phyloP scores from a whole-genome alignment of 1,284 basidiomycete genomes.

The Malassezia sympodialis region DNA sequence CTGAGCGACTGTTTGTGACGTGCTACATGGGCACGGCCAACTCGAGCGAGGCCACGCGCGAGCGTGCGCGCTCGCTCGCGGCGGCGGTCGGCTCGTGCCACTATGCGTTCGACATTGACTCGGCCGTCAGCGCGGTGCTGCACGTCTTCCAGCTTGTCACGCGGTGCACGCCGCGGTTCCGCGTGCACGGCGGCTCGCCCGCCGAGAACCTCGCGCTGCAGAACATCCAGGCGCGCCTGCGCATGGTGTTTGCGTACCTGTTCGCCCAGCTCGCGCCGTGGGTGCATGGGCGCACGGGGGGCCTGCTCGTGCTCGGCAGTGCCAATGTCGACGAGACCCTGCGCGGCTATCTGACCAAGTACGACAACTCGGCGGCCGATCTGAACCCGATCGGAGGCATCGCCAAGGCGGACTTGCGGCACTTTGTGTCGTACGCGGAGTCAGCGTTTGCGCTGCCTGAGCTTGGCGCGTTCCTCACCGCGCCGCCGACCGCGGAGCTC shows the following conservation, averaged over 20 bases:
- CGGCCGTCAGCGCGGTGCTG: slow-evolving; percentile 70
- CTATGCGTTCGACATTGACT: slow-evolving; percentile 90
- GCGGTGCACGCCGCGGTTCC: slow-evolving; percentile 69
- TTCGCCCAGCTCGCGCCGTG: slow-evolving; percentile 93
- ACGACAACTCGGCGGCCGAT: slow-evolving; percentile 71
- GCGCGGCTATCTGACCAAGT: slow-evolving; percentile 93
- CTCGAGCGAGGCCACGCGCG: slow-evolving; percentile 73
- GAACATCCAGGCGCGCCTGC: slow-evolving; percentile 87
- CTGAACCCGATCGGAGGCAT: slow-evolving; percentile 97
- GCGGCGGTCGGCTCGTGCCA: slow-evolving; percentile 67
- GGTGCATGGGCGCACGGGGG: slow-evolving; percentile 73
- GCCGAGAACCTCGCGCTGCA: slow-evolving; percentile 94
- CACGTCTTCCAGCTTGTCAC: slow-evolving; percentile 77
- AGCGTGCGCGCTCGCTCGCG: slow-evolving; percentile 73
- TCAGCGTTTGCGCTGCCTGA: slow-evolving; percentile 73
- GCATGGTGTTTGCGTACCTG: slow-evolving; percentile 94
- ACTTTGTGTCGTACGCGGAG: slow-evolving; percentile 78
- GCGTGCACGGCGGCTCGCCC: slow-evolving; percentile 71
- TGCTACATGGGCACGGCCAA: slow-evolving; percentile 99
- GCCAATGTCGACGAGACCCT: slow-evolving; percentile 92
- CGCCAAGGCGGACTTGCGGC: slow-evolving; percentile 92
- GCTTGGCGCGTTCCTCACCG: slow-evolving; percentile 69
- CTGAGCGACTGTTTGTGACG: slow-evolving; percentile 80
- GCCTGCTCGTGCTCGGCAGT: slow-evolving; percentile 83
- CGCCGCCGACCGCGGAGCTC: slow-evolving; percentile 87